Conservation (phyloP, 305 asterid species). For the Fraxinus xanthoxyloides region DNA sequence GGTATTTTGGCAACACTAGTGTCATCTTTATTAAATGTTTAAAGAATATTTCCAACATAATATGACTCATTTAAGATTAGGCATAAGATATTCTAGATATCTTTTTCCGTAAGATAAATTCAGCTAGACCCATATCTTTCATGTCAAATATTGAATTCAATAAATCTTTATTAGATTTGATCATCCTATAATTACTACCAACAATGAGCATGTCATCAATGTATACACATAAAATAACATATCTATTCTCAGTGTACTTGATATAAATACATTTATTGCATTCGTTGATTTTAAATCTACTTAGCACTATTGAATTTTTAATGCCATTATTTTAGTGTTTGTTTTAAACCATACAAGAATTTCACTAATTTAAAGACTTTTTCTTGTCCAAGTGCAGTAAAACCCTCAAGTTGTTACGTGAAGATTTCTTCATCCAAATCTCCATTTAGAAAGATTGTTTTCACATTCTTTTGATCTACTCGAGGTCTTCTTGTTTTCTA, state of each 20-base stretch:
- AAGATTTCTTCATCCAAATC: neutral
- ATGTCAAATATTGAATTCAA: no score
- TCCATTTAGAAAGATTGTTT: neutral
- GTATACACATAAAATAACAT: neutral
- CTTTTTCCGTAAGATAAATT: no score
- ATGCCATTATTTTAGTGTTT: neutral
- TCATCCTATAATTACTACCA: neutral
- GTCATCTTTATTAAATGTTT: no score
- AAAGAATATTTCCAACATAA: no score
- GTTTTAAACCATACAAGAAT: neutral
- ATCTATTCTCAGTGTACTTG: neutral
- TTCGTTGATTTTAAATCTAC: neutral
- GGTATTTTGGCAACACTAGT: no score
- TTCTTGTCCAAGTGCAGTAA: neutral
- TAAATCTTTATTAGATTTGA: no score
- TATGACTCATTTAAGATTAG: no score
- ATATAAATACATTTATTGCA: neutral
- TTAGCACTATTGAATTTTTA: neutral
- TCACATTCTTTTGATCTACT: neutral
- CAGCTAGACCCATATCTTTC: no score
- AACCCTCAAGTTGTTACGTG: neutral
- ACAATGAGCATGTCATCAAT: neutral
- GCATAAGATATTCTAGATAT: no score
- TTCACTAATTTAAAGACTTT: neutral
- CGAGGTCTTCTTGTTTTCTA: neutral